Evolutionary conservation across 371 early-diverging fungal genomes (phyloP), one percentile per base, ranked within the genome.

Genomic region (Mortierella sp.): DNA sequence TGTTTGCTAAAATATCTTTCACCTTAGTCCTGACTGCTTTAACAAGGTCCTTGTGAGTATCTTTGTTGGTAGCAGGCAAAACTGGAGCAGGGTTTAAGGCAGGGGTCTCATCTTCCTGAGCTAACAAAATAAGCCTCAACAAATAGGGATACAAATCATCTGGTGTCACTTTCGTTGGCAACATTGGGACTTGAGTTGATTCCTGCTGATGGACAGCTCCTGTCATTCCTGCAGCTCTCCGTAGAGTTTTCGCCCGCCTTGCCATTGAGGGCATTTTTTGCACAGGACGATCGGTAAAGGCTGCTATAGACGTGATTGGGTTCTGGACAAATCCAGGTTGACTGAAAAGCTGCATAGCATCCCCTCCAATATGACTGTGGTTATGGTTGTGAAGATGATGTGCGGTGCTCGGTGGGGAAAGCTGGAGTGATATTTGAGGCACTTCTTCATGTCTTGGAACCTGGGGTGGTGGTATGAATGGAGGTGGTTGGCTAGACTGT

Each of bases 111-210:
- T 73, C 74, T 3, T 70, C 69, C 36, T 82, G 83, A 1, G 83
- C 76, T 6, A 82, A 58, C 15, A 82, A 69, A 15, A 82, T 53
- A 15, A 82, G 64, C 38, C 74, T 57, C 11, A 82, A 69, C 32
- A 82, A 41, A 52, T 82, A 82, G 6, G 77, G 70, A 41, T 82
- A 82, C 10, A 82, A 64, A 0, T 82, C 83, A 5, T 82, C 83
- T 0, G 66, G 64, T 7, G 83, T 69, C 15, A 67, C 60, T 19
- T 66, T 66, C 0, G 62, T 38, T 3, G 67, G 67, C 13, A 60
- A 63, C 4, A 55, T 22, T 5, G 70, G 83, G 1, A 41, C 61
- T 4, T 33, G 40, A 16, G 59, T 41, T 0, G 52, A 48, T n/a
- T 81, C 72, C 16, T 40, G 32, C 40, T 69, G 73, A 3, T 41